A percentile compares a stretch with the other conserved stretches of the same genome.
phyloP scores from a whole-genome alignment of 257 asterid species.

The Nicotiana otophora region DNA sequence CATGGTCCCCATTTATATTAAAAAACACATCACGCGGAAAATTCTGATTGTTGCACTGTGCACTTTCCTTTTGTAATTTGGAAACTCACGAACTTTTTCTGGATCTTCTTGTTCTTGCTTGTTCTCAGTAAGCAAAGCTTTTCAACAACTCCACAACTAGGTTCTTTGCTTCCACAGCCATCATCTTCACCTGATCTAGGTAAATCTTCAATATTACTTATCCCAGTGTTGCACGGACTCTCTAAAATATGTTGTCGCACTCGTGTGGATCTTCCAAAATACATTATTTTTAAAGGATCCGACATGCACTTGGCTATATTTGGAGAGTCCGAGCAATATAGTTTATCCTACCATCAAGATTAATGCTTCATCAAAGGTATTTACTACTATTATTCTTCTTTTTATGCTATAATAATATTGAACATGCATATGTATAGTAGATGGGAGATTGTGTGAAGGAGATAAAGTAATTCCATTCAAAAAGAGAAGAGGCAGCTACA shows the following conservation, averaged over 20 bases:
- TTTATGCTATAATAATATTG: not conserved
- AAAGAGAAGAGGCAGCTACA: conserved; percentile 38
- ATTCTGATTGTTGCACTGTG: conserved; percentile 5
- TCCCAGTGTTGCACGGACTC: not conserved
- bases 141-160: not conserved
- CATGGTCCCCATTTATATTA: conserved; percentile 6
- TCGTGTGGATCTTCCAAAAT: not conserved
- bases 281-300: not conserved
- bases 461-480: conserved; percentile 45
- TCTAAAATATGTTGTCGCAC: not conserved
- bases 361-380: not conserved
- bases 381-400: not conserved
- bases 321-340: not conserved
- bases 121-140: not conserved
- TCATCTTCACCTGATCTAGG: not conserved
- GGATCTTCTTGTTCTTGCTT: not conserved
- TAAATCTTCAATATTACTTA: not conserved
- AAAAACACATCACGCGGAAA: not conserved
- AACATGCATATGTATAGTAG: conserved; percentile 2
- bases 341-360: not conserved
- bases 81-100: not conserved
- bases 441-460: conserved; percentile 27
- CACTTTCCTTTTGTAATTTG: not conserved
- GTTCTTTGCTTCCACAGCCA: not conserved
- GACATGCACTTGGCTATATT: not conserved